Evolutionary conservation across 2,329 filamentous ascomycete genomes (phyloP), one percentile per base, ranked within the genome.

Genomic region (Colletotrichum eremochloae): DNA sequence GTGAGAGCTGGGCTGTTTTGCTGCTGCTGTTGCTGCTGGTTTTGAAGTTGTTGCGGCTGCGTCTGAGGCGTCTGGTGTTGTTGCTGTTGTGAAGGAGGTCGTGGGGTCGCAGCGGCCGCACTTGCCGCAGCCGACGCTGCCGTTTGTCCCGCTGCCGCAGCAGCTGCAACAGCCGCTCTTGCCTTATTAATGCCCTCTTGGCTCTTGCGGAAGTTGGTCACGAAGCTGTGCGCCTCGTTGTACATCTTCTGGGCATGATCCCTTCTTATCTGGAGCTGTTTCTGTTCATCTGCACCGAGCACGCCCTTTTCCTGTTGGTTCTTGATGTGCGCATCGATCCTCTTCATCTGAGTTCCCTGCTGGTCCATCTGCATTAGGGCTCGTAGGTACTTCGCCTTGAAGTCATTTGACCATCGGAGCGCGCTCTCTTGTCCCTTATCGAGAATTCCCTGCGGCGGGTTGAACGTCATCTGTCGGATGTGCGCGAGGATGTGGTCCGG

Each of bases 281-380:
- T 85, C 42, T 84, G 76, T 63, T 89, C 87, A 2, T 88, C 86
- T 1, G 85, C 79, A 18, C 62, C 62, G 9, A 4, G 81, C 82
- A 15, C 88, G 77, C 85, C 85, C 33, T 82, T 82, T 4, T 83
- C 80, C 18, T 81, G 78, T 31, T 86, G 80, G 24, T 86, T 83
- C 61, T 84, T 84, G 29, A 84, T 78, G 3, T 80, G 73, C 57
- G 80, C 80, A 14, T 89, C 86, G 64, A 88, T 79, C 62, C 79
- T 78, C 2, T 78, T 78, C 5, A 88, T 76, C 58, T 82, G 81
- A n/a, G 74, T 76, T 14, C 84, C 83, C 3, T 82, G 80, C 12
- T 75, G 80, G 48, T 89, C 87, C 82, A 90, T 88, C 2, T 83
- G 82, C 74, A 85, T 79, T 7, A 90, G 77, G 0, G 85, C 87